Base-by-base conservation (phyloP, 2,329 filamentous ascomycete species). In the Cladophialophora psammophila region DNA sequence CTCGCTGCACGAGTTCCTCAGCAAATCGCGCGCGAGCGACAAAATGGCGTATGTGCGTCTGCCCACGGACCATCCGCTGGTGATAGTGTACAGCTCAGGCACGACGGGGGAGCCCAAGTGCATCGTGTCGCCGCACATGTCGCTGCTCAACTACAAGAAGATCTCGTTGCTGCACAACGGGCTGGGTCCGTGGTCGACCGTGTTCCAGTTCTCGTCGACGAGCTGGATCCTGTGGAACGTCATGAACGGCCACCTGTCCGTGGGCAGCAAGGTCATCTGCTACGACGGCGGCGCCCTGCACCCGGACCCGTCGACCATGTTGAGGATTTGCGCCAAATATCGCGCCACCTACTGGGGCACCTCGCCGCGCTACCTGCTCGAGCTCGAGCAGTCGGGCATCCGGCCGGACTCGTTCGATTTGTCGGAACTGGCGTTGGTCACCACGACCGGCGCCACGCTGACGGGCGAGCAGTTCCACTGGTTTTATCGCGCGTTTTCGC, bases 171-270 rank as follows among this genome's bases (percentile, higher is more conserved):
- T 83, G 0, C 81, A 83, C 73, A 82, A 82, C 73, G 78, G 77
- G 6, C 55, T 82, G 9, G 77, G 75, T 1, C 73, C 78, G 0
- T 65, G 74, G 9, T 78, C 80, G 53, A 74, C 80, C 7, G 78
- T 83, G 32, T 78, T 83, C 65, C 81, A 83, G 65, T 84, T 82
- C 72, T 79, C 77, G 5, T 81, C 76, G 52, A 83, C 81, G 1
- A 81, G 80, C 6, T 84, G 82, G 82, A 78, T 83, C 0, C 75
- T 83, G n/a, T 82, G 79, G 74, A 80, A 81, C 70, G 77, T 81
- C 50, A 80, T 81, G 79, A 77, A 79, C 62, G 79, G 79, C 34
- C 77, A 81, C 68, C 74, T 81, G n/a, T 76, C 78, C 12, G 76
- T 76, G 34, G 80, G 80, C n/a, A 76, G 78, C 12, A 78, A 77